Conservation (phyloP, 2,329 filamentous ascomycete genomes). For the Trichoderma sp. region DNA sequence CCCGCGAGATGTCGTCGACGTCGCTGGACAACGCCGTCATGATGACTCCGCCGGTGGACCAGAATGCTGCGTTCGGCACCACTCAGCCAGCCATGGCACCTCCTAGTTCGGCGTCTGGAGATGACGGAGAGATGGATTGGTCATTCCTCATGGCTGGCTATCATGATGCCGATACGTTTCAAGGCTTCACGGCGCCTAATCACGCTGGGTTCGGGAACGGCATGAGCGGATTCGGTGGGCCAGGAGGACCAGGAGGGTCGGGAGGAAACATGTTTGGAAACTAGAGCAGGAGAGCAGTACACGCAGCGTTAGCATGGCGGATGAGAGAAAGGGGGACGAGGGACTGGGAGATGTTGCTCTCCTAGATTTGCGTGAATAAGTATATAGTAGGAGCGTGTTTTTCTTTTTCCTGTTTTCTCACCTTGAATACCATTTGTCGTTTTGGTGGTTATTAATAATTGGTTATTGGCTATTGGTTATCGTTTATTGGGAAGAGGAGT, state of each 20-base stretch:
- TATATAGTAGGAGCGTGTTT: neutral
- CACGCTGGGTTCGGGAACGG: constrained; percentile 25
- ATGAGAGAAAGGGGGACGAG: neutral
- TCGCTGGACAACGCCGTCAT: constrained; percentile 31
- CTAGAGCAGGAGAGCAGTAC: neutral
- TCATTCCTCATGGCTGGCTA: constrained; percentile 45
- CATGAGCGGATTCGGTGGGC: constrained; percentile 22
- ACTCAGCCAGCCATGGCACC: constrained; percentile 21
- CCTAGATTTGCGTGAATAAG: neutral
- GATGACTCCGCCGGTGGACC: constrained; percentile 32
- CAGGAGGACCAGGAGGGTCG: constrained; percentile 22
- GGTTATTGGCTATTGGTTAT: neutral
- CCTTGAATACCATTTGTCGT: neutral
- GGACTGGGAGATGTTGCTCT: neutral
- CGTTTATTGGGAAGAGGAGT: neutral
- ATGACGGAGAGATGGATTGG: constrained; percentile 46
- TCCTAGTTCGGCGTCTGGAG: constrained; percentile 23
- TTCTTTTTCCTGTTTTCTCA: neutral
- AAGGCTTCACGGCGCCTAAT: constrained; percentile 29
- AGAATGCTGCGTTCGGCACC: constrained; percentile 16
- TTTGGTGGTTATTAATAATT: neutral
- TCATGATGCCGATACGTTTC: constrained; percentile 33
- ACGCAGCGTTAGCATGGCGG: neutral
- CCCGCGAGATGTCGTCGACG: neutral
- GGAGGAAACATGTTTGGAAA: constrained; percentile 31